Evolutionary conservation across 2,329 filamentous ascomycete species (phyloP).

Genomic region (Lasiodiplodia sp.): DNA sequence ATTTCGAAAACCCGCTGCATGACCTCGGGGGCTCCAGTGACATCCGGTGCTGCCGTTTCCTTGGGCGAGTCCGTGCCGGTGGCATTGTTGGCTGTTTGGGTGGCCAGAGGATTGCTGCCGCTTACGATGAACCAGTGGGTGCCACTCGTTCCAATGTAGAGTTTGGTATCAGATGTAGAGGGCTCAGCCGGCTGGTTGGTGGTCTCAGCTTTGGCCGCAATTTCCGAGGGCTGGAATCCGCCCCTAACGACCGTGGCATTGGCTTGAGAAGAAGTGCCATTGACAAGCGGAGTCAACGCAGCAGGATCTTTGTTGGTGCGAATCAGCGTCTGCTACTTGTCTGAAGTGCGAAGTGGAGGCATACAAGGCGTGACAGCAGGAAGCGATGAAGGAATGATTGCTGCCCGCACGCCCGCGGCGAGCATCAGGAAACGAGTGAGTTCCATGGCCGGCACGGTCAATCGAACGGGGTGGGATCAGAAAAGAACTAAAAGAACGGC

Average conservation of each 20-base stretch:
- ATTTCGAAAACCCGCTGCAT: not conserved
- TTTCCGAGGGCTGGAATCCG: not conserved
- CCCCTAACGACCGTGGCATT: not conserved
- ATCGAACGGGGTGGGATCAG: not conserved
- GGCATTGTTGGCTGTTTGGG: not conserved
- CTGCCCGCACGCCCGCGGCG: constrained; percentile 4
- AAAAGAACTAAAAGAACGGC: not conserved
- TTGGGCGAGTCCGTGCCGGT: not conserved
- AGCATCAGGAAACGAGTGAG: constrained; percentile 4
- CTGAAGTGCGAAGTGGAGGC: not conserved
- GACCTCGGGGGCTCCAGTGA: constrained; percentile 2
- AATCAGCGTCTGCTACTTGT: not conserved
- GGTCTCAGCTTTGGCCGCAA: constrained; percentile 1
- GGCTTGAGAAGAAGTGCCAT: not conserved
- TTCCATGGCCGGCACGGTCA: constrained; percentile 3
- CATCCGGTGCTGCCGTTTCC: not conserved
- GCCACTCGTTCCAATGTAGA: constrained; percentile 1
- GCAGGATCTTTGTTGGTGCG: not conserved
- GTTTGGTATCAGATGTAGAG: constrained; percentile 1
- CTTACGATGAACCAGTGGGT: constrained; percentile 6
- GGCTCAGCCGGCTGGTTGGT: not conserved
- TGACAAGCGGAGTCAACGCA: not conserved
- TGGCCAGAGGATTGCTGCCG: constrained; percentile 4
- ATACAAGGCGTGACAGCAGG: not conserved
- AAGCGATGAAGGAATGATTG: not conserved